Conservation (phyloP, 768 basidiomycete species). For the Trametes coccinea region DNA sequence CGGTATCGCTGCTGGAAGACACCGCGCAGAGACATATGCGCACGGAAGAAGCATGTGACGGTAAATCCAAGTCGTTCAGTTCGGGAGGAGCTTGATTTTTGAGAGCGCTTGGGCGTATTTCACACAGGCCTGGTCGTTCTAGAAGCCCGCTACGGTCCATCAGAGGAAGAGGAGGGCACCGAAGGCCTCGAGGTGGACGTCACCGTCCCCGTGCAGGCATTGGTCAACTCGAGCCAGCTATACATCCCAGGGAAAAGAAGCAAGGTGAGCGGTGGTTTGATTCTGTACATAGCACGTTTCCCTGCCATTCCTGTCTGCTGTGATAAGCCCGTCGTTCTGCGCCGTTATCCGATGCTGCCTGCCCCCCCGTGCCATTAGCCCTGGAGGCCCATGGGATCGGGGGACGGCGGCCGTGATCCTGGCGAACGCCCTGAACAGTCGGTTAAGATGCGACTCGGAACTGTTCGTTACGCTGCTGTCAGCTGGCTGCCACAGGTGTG, state of each 20-base stretch:
- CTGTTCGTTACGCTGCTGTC: constrained; percentile 13
- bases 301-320: constrained; percentile 1
- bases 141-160: constrained; percentile 71
- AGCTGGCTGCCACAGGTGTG: background rate
- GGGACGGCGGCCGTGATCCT: constrained; percentile 10
- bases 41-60: constrained; percentile 65
- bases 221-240: constrained; percentile 77
- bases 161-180: constrained; percentile 48
- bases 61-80: constrained; percentile 37
- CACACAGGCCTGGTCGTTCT: constrained; percentile 70
- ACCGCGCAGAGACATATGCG: constrained; percentile 63
- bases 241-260: constrained; percentile 72
- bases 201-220: constrained; percentile 76
- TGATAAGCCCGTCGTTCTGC: constrained; percentile 13
- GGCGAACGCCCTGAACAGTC: constrained; percentile 4
- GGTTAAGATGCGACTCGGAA: background rate
- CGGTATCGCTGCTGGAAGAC: constrained; percentile 62
- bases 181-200: constrained; percentile 71
- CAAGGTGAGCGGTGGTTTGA: constrained; percentile 53
- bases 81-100: constrained; percentile 17
- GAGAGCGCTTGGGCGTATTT: constrained; percentile 1
- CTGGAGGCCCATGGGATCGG: constrained; percentile 2
- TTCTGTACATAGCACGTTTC: constrained; percentile 5
- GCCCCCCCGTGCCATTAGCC: constrained; percentile 7
- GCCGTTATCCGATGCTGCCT: constrained; percentile 9